Evolutionary conservation across 495 filamentous ascomycete species (phyloP).

Genomic region (Xylaria palmicola): DNA sequence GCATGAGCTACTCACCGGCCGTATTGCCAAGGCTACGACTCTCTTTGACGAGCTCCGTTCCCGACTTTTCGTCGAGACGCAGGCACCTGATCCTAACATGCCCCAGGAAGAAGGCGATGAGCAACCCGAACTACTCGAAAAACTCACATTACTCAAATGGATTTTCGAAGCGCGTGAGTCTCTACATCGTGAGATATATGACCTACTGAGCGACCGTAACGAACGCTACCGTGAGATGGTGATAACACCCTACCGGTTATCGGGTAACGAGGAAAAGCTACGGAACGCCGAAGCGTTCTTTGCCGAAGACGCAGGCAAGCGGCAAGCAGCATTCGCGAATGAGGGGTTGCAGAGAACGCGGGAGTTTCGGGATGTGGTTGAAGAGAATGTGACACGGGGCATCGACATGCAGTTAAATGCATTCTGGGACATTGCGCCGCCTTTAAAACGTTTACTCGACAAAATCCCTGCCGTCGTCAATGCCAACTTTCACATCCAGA

Average conservation of each 20-base stretch:
- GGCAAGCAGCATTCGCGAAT: conserved; percentile 62
- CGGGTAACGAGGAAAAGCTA: conserved; percentile 69
- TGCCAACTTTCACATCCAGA: conserved; percentile 56
- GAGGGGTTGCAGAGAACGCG: conserved; percentile 68
- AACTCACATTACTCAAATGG: conserved; percentile 94
- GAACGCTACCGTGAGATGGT: conserved; percentile 81
- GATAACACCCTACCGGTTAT: conserved; percentile 72
- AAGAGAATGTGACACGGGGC: conserved; percentile 80
- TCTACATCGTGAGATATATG: conserved; percentile 79
- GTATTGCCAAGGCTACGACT: conserved; percentile 60
- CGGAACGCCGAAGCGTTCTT: conserved; percentile 79
- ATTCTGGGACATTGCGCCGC: conserved; percentile 97
- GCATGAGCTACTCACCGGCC: conserved; percentile 66
- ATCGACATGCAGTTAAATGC: conserved; percentile 88
- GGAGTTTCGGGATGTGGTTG: conserved; percentile 77
- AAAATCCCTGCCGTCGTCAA: conserved; percentile 61
- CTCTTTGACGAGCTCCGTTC: conserved; percentile 70
- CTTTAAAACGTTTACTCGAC: conserved; percentile 70
- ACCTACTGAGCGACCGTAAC: conserved; percentile 79
- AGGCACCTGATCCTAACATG: conserved; percentile 69
- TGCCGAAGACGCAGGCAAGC: conserved; percentile 66
- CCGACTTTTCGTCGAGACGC: conserved; percentile 71
- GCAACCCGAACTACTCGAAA: conserved; percentile 89
- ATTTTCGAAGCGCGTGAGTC: conserved; percentile 90
- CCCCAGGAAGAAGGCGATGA: conserved; percentile 94